phyloP scores from a whole-genome alignment of 116 monocot species.

The Zostera marina region DNA sequence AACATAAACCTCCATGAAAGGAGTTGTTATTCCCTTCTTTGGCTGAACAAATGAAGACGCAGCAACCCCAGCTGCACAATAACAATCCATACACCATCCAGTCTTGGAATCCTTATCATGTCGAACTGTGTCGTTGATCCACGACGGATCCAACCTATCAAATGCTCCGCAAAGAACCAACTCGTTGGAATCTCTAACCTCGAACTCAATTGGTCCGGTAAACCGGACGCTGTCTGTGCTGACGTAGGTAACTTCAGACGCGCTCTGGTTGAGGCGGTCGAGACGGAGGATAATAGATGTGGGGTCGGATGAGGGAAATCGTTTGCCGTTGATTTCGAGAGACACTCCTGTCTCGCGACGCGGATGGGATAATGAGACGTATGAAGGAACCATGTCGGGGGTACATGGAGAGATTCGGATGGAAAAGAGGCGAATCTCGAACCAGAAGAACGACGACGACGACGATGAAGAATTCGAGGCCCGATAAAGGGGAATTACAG shows the following conservation, averaged over 20 bases:
- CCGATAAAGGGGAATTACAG: not conserved
- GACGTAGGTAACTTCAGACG: constrained; percentile 72
- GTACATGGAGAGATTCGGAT: constrained; percentile 4
- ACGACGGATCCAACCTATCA: constrained; percentile 45
- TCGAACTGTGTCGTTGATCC: constrained; percentile 29
- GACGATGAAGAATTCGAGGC: not conserved
- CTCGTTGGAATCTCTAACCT: constrained; percentile 42
- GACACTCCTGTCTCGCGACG: constrained; percentile 5
- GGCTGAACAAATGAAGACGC: constrained; percentile 3
- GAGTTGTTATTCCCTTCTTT: constrained; percentile 8
- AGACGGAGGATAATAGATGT: constrained; percentile 42
- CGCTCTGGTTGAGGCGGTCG: constrained; percentile 43
- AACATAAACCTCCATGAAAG: constrained; percentile 26
- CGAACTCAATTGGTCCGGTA: constrained; percentile 54
- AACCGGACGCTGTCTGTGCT: constrained; percentile 56
- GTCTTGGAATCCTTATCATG: constrained; percentile 12
- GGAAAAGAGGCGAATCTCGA: constrained; percentile 14
- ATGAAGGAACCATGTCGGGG: not conserved
- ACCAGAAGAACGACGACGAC: not conserved
- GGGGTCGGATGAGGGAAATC: constrained; percentile 22
- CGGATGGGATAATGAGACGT: constrained; percentile 34
- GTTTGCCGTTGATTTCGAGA: constrained; percentile 13
- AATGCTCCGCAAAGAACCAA: constrained; percentile 63
- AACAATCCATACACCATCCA: constrained; percentile 29
- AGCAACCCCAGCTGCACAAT: constrained; percentile 10